phyloP scores from a whole-genome alignment of 768 basidiomycete genomes.

The Dacryopinax primogenitus region DNA sequence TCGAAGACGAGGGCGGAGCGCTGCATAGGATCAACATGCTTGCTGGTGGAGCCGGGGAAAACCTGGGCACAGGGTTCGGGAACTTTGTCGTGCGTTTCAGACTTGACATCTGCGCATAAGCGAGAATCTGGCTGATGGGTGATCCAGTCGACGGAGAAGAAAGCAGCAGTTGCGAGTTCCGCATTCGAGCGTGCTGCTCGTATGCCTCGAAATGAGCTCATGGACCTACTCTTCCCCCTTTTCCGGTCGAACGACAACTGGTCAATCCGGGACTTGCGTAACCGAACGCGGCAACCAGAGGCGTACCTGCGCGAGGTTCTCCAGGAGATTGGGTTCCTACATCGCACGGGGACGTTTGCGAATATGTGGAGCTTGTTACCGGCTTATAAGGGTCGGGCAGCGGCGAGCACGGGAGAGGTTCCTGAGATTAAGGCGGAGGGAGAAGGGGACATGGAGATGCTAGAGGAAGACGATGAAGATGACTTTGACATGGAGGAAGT shows the following conservation, averaged over 20 bases:
- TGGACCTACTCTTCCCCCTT: constrained; percentile 65
- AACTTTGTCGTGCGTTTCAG: constrained; percentile 48
- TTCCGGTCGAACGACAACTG: constrained; percentile 74
- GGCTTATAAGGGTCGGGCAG: not conserved
- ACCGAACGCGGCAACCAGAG: constrained; percentile 75
- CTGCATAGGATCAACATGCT: constrained; percentile 54
- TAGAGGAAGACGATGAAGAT: not conserved
- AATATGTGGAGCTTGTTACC: not conserved
- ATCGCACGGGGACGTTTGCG: constrained; percentile 44
- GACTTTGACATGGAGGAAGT: not conserved
- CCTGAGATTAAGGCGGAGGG: not conserved
- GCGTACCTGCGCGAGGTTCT: constrained; percentile 76
- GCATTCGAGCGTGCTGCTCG: constrained; percentile 82
- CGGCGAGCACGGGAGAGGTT: not conserved
- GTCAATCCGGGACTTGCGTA: constrained; percentile 62
- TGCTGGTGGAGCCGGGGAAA: constrained; percentile 57
- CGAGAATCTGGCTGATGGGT: too few relatives aligned
- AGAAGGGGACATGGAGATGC: not conserved
- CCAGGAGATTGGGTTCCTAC: constrained; percentile 57
- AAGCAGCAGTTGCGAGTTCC: constrained; percentile 47
- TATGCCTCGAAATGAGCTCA: constrained; percentile 74
- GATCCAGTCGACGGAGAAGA: constrained; percentile 3
- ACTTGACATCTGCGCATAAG: too few relatives aligned
- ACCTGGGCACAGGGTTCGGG: constrained; percentile 43
- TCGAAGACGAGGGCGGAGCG: constrained; percentile 39